A percentile compares a stretch with the other conserved stretches of the same genome.
Evolutionary conservation across 306 rosid genomes (phyloP).

Genomic region (Herpetospermum pedunculosum): DNA sequence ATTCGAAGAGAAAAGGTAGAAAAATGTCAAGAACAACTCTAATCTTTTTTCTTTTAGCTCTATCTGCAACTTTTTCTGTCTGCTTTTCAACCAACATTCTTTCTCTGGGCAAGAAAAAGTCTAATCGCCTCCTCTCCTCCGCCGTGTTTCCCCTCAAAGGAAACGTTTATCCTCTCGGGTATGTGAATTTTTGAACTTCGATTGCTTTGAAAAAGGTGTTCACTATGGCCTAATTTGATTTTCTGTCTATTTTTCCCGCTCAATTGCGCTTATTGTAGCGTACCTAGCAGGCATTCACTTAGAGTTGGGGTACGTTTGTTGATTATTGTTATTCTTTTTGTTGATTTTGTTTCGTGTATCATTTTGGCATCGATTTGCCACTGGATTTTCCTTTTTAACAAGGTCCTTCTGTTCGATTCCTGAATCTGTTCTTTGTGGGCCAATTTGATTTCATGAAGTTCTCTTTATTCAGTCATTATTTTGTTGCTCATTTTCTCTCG

Average conservation of each 20-base stretch:
- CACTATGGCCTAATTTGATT: not conserved
- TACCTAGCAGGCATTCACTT: not conserved
- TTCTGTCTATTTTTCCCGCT: not conserved
- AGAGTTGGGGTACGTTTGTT: not conserved
- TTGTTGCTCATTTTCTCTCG: not conserved
- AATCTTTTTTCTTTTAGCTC: slow-evolving; percentile 17
- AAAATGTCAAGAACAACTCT: slow-evolving; percentile 7
- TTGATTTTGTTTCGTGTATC: not conserved
- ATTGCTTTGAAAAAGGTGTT: not conserved
- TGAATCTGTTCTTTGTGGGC: not conserved
- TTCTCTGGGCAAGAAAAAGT: slow-evolving; percentile 4
- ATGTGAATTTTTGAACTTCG: slow-evolving; percentile 7
- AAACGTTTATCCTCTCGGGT: slow-evolving; percentile 83
- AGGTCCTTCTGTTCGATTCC: not conserved
- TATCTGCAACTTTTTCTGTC: slow-evolving; percentile 16
- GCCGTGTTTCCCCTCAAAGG: slow-evolving; percentile 36
- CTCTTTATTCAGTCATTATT: not conserved
- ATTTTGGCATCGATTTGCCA: not conserved
- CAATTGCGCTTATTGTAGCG: not conserved
- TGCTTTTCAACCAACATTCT: slow-evolving; percentile 31
- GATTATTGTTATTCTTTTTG: not conserved
- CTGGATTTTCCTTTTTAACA: not conserved
- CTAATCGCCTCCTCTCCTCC: slow-evolving; percentile 17
- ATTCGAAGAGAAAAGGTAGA: slow-evolving; percentile 1
- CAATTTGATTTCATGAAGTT: not conserved